Percentiles rank a stretch among this genome's conserved stretches.
phyloP scores from a whole-genome alignment of 345 rosid genomes.

The Dipteronia sinensis region DNA sequence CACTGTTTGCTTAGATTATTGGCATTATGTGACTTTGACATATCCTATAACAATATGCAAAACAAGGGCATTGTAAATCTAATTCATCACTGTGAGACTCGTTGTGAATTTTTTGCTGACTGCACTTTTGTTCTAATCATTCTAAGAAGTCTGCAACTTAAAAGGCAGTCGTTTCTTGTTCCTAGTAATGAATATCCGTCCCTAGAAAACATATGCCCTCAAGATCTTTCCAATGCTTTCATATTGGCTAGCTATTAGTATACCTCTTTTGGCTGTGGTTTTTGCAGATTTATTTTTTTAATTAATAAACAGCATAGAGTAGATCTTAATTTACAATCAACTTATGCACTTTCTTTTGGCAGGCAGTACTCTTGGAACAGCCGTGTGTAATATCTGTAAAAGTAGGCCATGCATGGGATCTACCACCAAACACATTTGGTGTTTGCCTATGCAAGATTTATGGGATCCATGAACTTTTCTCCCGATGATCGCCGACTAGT shows the following conservation, averaged over 20 bases:
- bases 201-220: neutral
- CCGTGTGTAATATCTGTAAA: conserved; percentile 66
- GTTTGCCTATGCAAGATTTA: conserved; percentile 82
- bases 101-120: neutral
- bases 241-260: neutral
- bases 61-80: neutral
- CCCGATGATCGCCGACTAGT: conserved; percentile 76
- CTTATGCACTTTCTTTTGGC: neutral
- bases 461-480: conserved; percentile 86
- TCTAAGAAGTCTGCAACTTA: neutral
- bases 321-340: neutral
- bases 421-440: conserved; percentile 72
- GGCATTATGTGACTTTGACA: neutral
- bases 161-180: neutral
- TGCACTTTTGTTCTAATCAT: neutral
- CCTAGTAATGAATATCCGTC: neutral
- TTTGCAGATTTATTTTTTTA: neutral
- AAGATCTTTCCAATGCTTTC: neutral
- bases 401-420: conserved; percentile 74
- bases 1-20: neutral
- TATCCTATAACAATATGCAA: neutral
- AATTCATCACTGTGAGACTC: neutral
- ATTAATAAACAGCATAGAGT: neutral
- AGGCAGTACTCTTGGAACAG: conserved; percentile 65
- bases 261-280: neutral